Evolutionary conservation across 1,284 basidiomycete genomes (phyloP), one percentile per base, ranked within the genome.

Genomic region (Malassezia pachydermatis): DNA sequence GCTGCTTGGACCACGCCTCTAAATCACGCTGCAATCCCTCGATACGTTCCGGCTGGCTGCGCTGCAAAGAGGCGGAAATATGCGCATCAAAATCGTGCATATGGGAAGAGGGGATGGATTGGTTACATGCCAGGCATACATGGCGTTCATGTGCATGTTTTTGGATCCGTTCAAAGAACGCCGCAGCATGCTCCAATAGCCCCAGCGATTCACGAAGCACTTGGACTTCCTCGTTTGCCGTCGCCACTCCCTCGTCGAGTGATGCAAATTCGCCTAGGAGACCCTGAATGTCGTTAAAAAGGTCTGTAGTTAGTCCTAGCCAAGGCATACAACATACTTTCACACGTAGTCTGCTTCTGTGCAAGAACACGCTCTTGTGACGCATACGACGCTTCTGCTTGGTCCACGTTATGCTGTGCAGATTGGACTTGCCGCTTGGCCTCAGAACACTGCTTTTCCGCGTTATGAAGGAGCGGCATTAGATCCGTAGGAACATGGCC

Each of bases 121-220:
- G 49, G 20, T 51, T 41, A 35, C 49, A 51, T 2, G 36, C 49
- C 5, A 51, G 16, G 33, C 49, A 51, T 13, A 51, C 39, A 22
- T 51, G 49, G 13, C 25, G 17, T 20, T 39, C 34, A 16, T 25
- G 37, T n/a, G 41, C 49, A 28, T 46, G 37, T 29, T 25, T n/a
- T 7, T 28, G 41, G 27, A 54, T 51, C 16, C 38, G 36, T 34
- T 41, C 29, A 5, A 51, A 47, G 33, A 48, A 36, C 30, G 29
- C 45, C 2, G 49, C 30, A 2, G 51, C 36, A 17, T 44, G 39
- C 19, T 45, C 49, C 23, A 42, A 13, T n/a, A 60, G 35, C 16
- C 80, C 78, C 41, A 81, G 73, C 13, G 79, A 79, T 13, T 51
- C 48, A 11, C 38, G 35, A 9, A 41, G 29, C 2, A 45, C 29